Percentiles rank a stretch among this genome's conserved stretches.
phyloP scores from a whole-genome alignment of 2,329 filamentous ascomycete species.

The Epichloe glyceriae region DNA sequence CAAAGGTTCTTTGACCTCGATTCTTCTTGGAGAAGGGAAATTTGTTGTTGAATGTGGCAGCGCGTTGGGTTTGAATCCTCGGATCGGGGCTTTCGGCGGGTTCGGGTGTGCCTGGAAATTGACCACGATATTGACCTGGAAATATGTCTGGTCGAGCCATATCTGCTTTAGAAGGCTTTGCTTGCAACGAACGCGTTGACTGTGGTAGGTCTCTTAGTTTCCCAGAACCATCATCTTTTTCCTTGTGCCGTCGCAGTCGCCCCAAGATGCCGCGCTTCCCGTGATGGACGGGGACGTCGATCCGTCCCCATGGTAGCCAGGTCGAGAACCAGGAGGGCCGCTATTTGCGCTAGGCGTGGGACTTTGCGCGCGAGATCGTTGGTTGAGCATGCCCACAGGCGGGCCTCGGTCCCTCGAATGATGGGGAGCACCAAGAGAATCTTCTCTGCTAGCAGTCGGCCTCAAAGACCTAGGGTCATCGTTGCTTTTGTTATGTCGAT shows the following conservation, averaged over 20 bases:
- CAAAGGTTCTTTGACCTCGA: slow-evolving; percentile 31
- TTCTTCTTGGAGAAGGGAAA: slow-evolving; percentile 48
- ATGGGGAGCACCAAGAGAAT: slow-evolving; percentile 33
- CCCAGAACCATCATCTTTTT: slow-evolving; percentile 38
- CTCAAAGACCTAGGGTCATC: slow-evolving; percentile 53
- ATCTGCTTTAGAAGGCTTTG: slow-evolving; percentile 36
- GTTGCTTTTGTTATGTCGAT: slow-evolving; percentile 57
- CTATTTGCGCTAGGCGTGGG: slow-evolving; percentile 68
- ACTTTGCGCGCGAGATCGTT: slow-evolving; percentile 56
- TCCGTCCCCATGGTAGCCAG: slow-evolving; percentile 33
- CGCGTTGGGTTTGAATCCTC: slow-evolving; percentile 19
- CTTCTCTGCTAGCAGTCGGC: slow-evolving; percentile 65
- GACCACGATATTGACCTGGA: slow-evolving; percentile 19
- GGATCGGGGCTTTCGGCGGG: slow-evolving; percentile 18
- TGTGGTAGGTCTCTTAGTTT: slow-evolving; percentile 35
- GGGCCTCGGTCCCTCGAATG: slow-evolving; percentile 39
- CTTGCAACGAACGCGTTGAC: slow-evolving; percentile 39
- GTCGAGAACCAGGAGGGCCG: slow-evolving; percentile 34
- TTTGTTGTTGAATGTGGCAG: slow-evolving; percentile 47
- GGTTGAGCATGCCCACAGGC: slow-evolving; percentile 31
- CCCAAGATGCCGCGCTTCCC: slow-evolving; percentile 38
- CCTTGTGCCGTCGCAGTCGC: slow-evolving; percentile 37
- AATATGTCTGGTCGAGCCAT: slow-evolving; percentile 26
- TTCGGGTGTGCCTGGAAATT: slow-evolving; percentile 16
- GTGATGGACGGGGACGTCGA: slow-evolving; percentile 44